phyloP scores from a whole-genome alignment of 2,329 filamentous ascomycete species.

The Mollisia scopiformis region DNA sequence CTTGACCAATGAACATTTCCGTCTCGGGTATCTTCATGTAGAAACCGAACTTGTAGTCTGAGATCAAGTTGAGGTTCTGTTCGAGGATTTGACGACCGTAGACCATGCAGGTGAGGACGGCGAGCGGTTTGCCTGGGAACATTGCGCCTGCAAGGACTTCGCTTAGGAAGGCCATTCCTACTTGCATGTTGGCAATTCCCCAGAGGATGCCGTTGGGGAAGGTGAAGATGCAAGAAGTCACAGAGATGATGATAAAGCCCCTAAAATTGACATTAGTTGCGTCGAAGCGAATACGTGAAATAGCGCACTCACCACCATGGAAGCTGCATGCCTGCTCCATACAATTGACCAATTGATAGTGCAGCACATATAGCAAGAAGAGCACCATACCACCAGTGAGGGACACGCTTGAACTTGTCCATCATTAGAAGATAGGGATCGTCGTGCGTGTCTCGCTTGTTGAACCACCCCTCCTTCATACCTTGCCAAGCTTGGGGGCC shows the following conservation, averaged over 20 bases:
- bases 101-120: slow-evolving; percentile 31
- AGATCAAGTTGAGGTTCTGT: slow-evolving; percentile 39
- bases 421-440: slow-evolving; percentile 39
- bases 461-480: slow-evolving; percentile 25
- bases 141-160: slow-evolving; percentile 37
- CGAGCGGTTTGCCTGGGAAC: slow-evolving; percentile 31
- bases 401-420: slow-evolving; percentile 31
- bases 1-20: slow-evolving; percentile 40
- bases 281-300: neutral
- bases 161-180: slow-evolving; percentile 35
- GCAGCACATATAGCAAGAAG: slow-evolving; percentile 32
- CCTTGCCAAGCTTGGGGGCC: slow-evolving; percentile 29
- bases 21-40: slow-evolving; percentile 43
- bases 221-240: slow-evolving; percentile 32
- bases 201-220: slow-evolving; percentile 38
- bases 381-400: slow-evolving; percentile 38
- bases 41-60: slow-evolving; percentile 42
- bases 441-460: slow-evolving; percentile 30
- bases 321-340: slow-evolving; percentile 32
- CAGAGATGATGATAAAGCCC: slow-evolving; percentile 29
- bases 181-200: slow-evolving; percentile 36
- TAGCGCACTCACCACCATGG: slow-evolving; percentile 30
- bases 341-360: slow-evolving; percentile 34
- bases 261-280: slow-evolving; percentile 1
- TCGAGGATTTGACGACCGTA: slow-evolving; percentile 40